A percentile compares a stretch with the other conserved stretches of the same genome.
These are phyloP conservation scores for Lipomyces kockii DNA, from an alignment of 805 yeast genomes.

Conservation along the genomic window DNA sequence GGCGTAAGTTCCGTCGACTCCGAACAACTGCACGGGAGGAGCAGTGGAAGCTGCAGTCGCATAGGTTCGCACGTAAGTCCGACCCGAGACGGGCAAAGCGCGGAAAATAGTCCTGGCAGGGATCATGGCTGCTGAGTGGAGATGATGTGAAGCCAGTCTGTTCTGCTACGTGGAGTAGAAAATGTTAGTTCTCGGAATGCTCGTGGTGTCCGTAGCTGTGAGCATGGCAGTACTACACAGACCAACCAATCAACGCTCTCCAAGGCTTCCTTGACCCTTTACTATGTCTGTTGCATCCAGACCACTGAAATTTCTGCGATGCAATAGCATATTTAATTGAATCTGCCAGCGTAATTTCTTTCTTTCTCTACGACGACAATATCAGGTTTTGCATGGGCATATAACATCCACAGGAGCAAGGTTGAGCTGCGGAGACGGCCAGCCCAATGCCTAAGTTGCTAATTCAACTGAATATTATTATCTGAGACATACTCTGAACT, in stretches of 20 bases:
- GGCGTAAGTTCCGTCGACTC: conserved; percentile 97
- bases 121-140: conserved; percentile 14
- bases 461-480: not conserved
- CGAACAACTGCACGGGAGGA: conserved; percentile 92
- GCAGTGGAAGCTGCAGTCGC: conserved; percentile 56
- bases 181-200: not conserved
- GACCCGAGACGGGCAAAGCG: conserved; percentile 25
- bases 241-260: conserved; percentile 5
- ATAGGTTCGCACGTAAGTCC: conserved; percentile 26
- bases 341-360: too few species aligned
- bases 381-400: too few species aligned
- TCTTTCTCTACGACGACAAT: too few species aligned
- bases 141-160: not conserved
- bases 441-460: too few species aligned
- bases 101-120: conserved; percentile 27
- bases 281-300: too few species aligned
- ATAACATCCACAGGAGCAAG: too few species aligned
- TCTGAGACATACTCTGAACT: not conserved
- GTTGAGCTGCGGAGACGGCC: too few species aligned
- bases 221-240: not conserved
- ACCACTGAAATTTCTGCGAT: too few species aligned
- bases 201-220: not conserved
- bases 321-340: too few species aligned
- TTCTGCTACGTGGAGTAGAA: not conserved
- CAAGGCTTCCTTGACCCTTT: not conserved